Percentiles rank a stretch among this genome's conserved stretches.
These are phyloP conservation scores for Neurospora sp. DNA, from an alignment of 495 filamentous ascomycete species.

Conservation along the genomic window DNA sequence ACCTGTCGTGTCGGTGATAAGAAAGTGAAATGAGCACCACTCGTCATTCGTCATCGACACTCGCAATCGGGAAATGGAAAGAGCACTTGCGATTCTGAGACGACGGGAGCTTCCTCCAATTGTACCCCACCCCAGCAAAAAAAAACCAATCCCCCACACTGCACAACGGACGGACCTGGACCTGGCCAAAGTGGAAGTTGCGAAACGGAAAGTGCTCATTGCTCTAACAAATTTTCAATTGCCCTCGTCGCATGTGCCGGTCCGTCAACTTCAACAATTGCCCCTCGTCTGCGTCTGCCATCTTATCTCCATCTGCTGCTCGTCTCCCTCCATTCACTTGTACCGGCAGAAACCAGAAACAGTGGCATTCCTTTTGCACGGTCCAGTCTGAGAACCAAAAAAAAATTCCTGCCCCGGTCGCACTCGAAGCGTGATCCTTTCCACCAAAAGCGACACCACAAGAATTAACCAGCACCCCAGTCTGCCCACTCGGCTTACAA, in stretches of 20 bases:
- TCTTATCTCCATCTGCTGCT: background rate
- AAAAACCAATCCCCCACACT: background rate
- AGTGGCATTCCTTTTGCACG: background rate
- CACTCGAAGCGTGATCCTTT: background rate
- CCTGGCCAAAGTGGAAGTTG: background rate
- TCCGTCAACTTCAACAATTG: background rate
- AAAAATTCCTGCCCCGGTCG: background rate
- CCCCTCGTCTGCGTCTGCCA: background rate
- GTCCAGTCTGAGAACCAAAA: background rate
- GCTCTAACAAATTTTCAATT: background rate
- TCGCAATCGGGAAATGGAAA: background rate
- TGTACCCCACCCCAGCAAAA: background rate
- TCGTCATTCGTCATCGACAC: background rate
- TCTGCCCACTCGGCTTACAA: background rate
- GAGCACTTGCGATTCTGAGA: background rate
- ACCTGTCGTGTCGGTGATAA: background rate
- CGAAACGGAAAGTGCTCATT: background rate
- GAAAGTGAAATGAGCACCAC: background rate
- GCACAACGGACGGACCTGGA: background rate
- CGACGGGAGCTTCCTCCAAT: background rate
- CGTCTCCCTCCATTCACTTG: background rate
- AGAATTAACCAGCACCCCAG: background rate
- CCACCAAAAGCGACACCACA: background rate
- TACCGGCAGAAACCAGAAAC: background rate
- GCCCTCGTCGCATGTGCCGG: background rate